Evolutionary conservation across 148 eudicot species (phyloP), one percentile per base, ranked within the genome.

Genomic region (Cornus florida): DNA sequence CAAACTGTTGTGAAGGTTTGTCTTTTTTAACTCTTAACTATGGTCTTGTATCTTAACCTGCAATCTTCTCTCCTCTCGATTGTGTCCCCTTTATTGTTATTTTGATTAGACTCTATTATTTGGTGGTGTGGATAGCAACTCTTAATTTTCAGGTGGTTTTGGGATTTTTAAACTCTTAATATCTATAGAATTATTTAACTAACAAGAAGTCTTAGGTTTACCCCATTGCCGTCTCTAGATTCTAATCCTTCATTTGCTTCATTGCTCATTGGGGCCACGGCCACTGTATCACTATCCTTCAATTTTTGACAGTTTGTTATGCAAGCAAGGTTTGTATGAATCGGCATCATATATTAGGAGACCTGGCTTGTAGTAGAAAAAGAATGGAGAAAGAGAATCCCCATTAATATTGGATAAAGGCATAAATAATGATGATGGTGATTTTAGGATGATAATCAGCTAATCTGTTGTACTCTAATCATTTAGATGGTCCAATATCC

Each of bases 1-100:
- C 91, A 93, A 83, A 93, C 94, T 70, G 97, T 93, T 28, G 99
- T 95, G 20, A 90, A 95, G 97, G 99, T 93, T 12, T 22, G 81
- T 72, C 72, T 72, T 72, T 69, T 76, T 76, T 71, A 23, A 24
- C 31, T 20, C 60, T 69, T 53, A 69, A 20, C 32, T 0, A 43
- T 50, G 0, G 43, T 39, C 43, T 39, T 7, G n/a, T 20, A 10
- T 67, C 39, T 31, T 22, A 10, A 22, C 16, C 9, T 53, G 17
- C 59, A 14, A 53, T 53, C 19, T 53, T 53, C 19, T 53, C 8
- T 72, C 60, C 32, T 10, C 10, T 16, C 19, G 2, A 16, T 53
- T 53, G 19, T 12, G 59, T 53, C 59, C 10, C 53, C 53, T 17
- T 62, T 20, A n/a, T 20, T 62, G 8, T 57, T 57, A 57, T 57